phyloP scores from a whole-genome alignment of 2,329 filamentous ascomycete species.

The Grosmannia penicillata region DNA sequence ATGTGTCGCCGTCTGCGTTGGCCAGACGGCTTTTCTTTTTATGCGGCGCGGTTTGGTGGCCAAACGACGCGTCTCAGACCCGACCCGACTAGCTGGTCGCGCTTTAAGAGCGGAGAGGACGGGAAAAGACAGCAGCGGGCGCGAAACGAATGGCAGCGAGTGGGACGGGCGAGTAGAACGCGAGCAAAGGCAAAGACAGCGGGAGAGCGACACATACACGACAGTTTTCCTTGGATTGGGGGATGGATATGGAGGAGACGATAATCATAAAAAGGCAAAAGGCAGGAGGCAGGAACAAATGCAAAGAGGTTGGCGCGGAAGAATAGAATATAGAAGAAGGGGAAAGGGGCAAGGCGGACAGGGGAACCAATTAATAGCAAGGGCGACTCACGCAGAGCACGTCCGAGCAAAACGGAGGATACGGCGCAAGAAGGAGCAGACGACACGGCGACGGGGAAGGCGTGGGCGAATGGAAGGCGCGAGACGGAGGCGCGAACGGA shows the following conservation, averaged over 20 bases:
- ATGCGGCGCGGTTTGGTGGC: not conserved
- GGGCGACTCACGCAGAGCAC: too few species aligned
- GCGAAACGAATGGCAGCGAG: too few species aligned
- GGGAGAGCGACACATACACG: not conserved
- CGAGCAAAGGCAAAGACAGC: not conserved
- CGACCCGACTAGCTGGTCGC: not conserved
- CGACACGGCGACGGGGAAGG: too few species aligned
- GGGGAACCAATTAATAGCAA: too few species aligned
- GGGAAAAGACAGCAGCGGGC: not conserved
- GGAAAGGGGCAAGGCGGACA: not conserved
- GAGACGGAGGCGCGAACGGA: too few species aligned
- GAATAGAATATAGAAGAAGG: not conserved
- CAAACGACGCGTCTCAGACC: constrained; percentile 1
- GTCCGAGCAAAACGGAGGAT: too few species aligned
- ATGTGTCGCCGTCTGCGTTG: too few species aligned
- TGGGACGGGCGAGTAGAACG: not conserved
- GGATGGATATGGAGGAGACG: constrained; percentile 1
- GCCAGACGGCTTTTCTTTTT: not conserved
- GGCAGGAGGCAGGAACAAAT: too few species aligned
- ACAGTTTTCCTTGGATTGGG: not conserved
- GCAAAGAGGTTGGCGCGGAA: not conserved
- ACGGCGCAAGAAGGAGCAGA: too few species aligned
- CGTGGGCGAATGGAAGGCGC: too few species aligned
- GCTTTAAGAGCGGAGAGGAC: not conserved
- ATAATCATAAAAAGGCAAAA: too few species aligned